A percentile compares a stretch with the other conserved stretches of the same genome.
These are phyloP conservation scores for Didymella segeticola DNA, from an alignment of 2,329 filamentous ascomycete species.

Conservation along the genomic window DNA sequence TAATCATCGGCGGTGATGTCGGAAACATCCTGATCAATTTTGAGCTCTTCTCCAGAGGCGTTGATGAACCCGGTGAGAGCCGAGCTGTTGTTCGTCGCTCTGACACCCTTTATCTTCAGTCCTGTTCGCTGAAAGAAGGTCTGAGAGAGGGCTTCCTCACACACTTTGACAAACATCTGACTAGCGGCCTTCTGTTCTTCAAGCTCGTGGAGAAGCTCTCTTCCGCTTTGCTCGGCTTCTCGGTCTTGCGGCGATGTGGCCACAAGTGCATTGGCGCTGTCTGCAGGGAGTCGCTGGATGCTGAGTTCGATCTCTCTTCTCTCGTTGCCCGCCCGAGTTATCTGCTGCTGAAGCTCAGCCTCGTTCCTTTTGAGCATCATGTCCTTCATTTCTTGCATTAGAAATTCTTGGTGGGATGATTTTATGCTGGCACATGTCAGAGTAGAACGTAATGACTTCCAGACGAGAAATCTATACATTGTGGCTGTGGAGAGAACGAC, in stretches of 20 bases:
- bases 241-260: not conserved
- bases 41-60: not conserved
- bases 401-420: not conserved
- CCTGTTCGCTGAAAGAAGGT: not conserved
- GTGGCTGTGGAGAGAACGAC: too few species aligned
- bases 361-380: not conserved
- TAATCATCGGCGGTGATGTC: not conserved
- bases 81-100: not conserved
- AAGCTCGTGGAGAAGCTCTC: not conserved
- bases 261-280: too few species aligned
- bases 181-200: not conserved
- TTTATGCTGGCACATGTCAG: not conserved
- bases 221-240: not conserved
- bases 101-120: not conserved
- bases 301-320: not conserved
- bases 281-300: not conserved
- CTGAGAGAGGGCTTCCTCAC: not conserved
- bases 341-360: not conserved
- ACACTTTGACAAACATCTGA: not conserved
- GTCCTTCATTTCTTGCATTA: not conserved
- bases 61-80: not conserved
- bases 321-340: not conserved
- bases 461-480: too few species aligned
- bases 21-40: not conserved
- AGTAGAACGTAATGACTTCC: too few species aligned